These are phyloP conservation scores for Suillus cothurnatus DNA, from an alignment of 768 basidiomycete species.

Conservation along the genomic window DNA sequence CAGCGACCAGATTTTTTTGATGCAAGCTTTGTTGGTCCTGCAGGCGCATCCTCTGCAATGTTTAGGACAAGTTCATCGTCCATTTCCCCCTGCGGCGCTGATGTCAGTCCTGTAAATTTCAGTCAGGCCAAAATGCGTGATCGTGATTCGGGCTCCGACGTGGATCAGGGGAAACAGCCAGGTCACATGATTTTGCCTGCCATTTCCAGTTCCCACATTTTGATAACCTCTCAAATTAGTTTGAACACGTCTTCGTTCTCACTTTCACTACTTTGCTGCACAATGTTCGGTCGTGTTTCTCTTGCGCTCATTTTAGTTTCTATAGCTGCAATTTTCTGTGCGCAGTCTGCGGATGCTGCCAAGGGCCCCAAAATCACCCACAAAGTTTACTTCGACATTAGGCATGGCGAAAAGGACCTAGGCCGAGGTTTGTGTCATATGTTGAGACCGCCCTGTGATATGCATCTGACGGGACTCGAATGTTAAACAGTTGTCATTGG, in stretches of 20 bases:
- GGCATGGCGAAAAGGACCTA: constrained; percentile 84
- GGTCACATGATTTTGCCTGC: too few species aligned
- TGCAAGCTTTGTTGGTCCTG: constrained; percentile 27
- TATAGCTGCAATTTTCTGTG: constrained; percentile 70
- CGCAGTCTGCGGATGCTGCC: constrained; percentile 72
- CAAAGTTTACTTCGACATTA: constrained; percentile 94
- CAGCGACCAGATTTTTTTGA: constrained; percentile 67
- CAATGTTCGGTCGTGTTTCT: constrained; percentile 63
- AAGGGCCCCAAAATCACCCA: constrained; percentile 90
- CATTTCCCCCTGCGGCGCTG: constrained; percentile 38
- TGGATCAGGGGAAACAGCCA: too few species aligned
- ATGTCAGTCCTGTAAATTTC: not conserved
- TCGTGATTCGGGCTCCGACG: too few species aligned
- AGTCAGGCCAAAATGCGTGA: too few species aligned
- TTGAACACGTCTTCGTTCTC: constrained; percentile 29
- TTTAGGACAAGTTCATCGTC: constrained; percentile 81
- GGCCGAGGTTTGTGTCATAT: constrained; percentile 65
- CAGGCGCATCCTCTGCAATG: constrained; percentile 47
- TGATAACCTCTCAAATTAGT: not conserved
- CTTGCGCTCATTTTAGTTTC: constrained; percentile 64
- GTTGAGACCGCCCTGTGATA: not conserved
- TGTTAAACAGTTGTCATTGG: constrained; percentile 70
- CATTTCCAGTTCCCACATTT: constrained; percentile 23
- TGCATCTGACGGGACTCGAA: constrained; percentile 10
- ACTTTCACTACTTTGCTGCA: constrained; percentile 11